Evolutionary conservation across 352 stramenopile species (phyloP).

Genomic region (Phytophthora crassamura): DNA sequence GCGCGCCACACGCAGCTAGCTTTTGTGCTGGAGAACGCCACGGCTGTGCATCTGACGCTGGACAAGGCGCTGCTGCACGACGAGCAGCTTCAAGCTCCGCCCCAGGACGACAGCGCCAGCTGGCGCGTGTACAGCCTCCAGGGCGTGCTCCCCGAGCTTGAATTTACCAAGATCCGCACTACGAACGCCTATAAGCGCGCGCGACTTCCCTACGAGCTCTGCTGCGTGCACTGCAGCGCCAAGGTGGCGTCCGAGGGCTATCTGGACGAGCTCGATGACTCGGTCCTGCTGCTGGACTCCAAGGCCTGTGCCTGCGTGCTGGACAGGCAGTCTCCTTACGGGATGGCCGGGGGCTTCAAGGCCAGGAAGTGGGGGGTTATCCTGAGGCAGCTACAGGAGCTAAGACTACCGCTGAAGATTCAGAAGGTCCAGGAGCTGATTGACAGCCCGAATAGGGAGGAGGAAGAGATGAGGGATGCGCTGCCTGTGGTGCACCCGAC

Average conservation of each 20-base stretch:
- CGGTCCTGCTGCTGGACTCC: conserved; percentile 56
- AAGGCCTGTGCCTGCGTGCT: conserved; percentile 53
- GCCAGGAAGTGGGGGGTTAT: conserved; percentile 49
- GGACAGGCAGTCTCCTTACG: conserved; percentile 15
- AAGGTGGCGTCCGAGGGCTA: conserved; percentile 59
- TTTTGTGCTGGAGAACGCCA: conserved; percentile 62
- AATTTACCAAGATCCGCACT: conserved; percentile 60
- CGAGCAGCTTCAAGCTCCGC: conserved; percentile 30
- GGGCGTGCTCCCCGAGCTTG: conserved; percentile 37
- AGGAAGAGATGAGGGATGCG: not conserved
- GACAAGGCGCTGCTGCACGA: conserved; percentile 45
- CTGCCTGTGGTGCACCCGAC: conserved; percentile 39
- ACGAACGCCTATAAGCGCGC: conserved; percentile 44
- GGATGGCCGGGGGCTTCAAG: conserved; percentile 5
- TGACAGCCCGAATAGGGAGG: not conserved
- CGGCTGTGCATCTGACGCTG: conserved; percentile 54
- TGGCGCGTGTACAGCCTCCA: conserved; percentile 43
- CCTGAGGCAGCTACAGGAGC: conserved; percentile 38
- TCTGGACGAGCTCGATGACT: conserved; percentile 43
- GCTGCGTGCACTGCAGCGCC: conserved; percentile 48
- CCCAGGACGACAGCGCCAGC: conserved; percentile 27
- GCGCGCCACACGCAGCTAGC: conserved; percentile 48
- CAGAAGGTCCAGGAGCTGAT: conserved; percentile 31
- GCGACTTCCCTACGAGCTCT: conserved; percentile 61
- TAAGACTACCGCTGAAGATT: conserved; percentile 35